Base-by-base conservation (phyloP, 129 eudicot genomes). In the Tagetes erecta region DNA sequence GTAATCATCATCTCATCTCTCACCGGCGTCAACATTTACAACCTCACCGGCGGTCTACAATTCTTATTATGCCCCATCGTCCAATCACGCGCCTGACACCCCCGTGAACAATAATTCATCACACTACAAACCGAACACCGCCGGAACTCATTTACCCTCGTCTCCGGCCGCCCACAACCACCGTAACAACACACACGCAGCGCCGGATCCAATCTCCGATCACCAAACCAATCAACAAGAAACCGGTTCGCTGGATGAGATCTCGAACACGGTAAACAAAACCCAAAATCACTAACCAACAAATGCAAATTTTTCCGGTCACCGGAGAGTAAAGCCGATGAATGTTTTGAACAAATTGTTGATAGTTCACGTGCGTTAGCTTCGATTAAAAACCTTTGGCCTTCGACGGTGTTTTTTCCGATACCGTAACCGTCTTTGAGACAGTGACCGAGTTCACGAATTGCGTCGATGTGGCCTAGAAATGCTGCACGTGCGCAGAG, bases 21-120 rank as follows among this genome's bases (percentile, higher is more conserved):
- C 59, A 63, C n/a, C 75, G 82, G 38, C 59, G 73, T 53, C 38
- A 27, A 50, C n/a, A 7, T 62, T 62, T 27, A 5, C 8, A 5
- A 62, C 44, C 67, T 62, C 44, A 36, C 60, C 71, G 35, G 7
- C 3, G 78, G 83, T 2, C 57, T 58, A 57, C 88, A 84, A 13
- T 38, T 69, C 30, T 2, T 77, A 64, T 36, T 70, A 49, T 84
- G 88, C 1, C 88, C 71, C 51, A 69, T 53, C 47, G 80, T 81
- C 88, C 88, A 84, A 13, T 84, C 85, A 12, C 67, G 85, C 34
- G 88, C 85, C 65, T 84, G 85, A 65, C 88, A 84, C 0, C 79
- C 83, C 27, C 88, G 76, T 0, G 88, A 77, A 30, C 88, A 84
- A 49, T 84, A 84, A 27, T 50, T 74, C 70, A 70, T 82, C 30